Evolutionary conservation across 805 yeast species (phyloP).

Genomic region (Yamadazyma sp.): DNA sequence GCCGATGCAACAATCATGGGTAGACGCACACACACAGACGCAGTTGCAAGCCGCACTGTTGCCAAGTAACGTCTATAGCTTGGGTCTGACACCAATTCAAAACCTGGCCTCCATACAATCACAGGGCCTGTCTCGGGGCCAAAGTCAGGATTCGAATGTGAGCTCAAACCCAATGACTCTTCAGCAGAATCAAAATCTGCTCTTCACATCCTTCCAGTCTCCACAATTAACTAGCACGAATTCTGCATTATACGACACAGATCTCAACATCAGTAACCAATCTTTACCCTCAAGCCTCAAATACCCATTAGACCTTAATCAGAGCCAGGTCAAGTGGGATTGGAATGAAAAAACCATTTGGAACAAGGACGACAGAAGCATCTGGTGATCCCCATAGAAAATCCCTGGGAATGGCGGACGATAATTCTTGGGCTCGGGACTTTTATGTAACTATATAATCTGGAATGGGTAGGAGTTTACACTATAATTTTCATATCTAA

Average conservation of each 20-base stretch:
- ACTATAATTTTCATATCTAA: constrained; percentile 1
- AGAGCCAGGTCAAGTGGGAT: constrained; percentile 8
- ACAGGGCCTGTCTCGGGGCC: not conserved
- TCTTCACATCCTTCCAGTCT: constrained; percentile 6
- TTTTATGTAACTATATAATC: constrained; percentile 8
- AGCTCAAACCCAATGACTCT: not conserved
- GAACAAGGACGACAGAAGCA: constrained; percentile 15
- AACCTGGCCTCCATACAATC: constrained; percentile 1
- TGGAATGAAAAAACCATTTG: constrained; percentile 14
- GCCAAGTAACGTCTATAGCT: not conserved
- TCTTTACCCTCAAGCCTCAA: constrained; percentile 12
- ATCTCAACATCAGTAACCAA: constrained; percentile 14
- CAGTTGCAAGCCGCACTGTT: not conserved
- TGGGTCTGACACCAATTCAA: constrained; percentile 1
- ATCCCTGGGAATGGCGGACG: not conserved
- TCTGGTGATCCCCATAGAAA: constrained; percentile 9
- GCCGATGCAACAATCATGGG: not conserved
- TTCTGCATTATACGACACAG: constrained; percentile 8
- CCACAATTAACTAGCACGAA: constrained; percentile 4
- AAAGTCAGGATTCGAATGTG: constrained; percentile 1
- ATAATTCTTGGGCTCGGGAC: not conserved
- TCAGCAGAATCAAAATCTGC: constrained; percentile 3
- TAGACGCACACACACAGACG: not conserved
- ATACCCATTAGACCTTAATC: constrained; percentile 4
- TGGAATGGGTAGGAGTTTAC: constrained; percentile 6